Conservation (phyloP, 176 grass and related monocot species). For the Carex kokanica region DNA sequence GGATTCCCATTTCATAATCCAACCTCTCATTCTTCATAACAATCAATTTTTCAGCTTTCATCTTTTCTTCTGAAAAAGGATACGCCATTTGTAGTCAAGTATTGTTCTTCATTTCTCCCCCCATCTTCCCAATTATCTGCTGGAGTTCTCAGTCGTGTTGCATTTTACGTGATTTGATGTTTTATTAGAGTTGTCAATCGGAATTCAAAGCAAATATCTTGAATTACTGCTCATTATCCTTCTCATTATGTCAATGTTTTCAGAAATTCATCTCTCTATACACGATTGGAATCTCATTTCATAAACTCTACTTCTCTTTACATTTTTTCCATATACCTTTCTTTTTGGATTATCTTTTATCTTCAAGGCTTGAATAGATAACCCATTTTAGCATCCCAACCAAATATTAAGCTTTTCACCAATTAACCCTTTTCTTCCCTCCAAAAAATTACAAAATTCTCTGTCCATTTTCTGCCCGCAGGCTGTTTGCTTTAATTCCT, state of each 20-base stretch:
- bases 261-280: background rate
- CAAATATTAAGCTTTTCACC: background rate
- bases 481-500: conserved; percentile 1
- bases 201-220: background rate
- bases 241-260: background rate
- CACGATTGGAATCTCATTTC: conserved; percentile 5
- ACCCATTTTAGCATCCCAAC: conserved; percentile 11
- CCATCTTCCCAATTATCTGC: background rate
- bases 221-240: background rate
- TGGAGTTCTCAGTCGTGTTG: background rate
- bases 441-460: conserved; percentile 3
- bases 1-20: conserved; percentile 13
- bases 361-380: conserved; percentile 3
- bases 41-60: background rate
- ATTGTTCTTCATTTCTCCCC: background rate
- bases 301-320: conserved; percentile 2
- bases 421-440: conserved; percentile 3
- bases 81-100: background rate
- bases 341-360: background rate
- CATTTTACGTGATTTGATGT: conserved; percentile 3
- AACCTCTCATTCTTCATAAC: background rate
- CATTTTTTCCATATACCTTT: background rate
- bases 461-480: background rate
- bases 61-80: background rate
- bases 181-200: background rate